Conservation (phyloP, 306 rosid species). For the Mimosa pudica region DNA sequence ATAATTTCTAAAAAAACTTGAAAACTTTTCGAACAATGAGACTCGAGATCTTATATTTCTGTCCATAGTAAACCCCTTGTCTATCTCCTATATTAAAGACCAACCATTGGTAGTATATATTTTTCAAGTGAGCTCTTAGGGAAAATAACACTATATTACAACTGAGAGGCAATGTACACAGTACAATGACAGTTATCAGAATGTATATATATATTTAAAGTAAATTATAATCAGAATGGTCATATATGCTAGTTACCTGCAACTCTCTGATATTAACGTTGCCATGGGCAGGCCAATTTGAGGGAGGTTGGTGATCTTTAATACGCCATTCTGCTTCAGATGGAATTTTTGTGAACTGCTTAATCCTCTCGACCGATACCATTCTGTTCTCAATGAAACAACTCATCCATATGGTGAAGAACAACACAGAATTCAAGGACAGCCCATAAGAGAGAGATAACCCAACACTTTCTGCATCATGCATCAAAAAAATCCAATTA, state of each 20-base stretch:
- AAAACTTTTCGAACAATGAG: too few species aligned
- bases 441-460: conserved; percentile 88
- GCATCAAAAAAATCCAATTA: conserved; percentile 22
- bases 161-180: neutral
- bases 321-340: conserved; percentile 80
- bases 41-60: too few species aligned
- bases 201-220: neutral
- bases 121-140: neutral
- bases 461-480: conserved; percentile 77
- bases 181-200: neutral
- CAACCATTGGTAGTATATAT: neutral
- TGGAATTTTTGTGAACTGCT: conserved; percentile 76
- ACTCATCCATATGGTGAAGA: conserved; percentile 81
- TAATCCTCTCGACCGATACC: conserved; percentile 98
- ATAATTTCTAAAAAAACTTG: too few species aligned
- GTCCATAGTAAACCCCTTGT: too few species aligned
- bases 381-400: conserved; percentile 87
- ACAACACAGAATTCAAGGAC: conserved; percentile 73
- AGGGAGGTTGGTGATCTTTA: conserved; percentile 66
- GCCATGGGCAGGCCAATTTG: conserved; percentile 86
- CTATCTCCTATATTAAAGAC: too few species aligned
- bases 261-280: conserved; percentile 75
- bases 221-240: neutral
- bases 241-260: conserved; percentile 49
- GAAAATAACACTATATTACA: neutral